Conservation (phyloP, 805 yeast species). For the Candida germanica region DNA sequence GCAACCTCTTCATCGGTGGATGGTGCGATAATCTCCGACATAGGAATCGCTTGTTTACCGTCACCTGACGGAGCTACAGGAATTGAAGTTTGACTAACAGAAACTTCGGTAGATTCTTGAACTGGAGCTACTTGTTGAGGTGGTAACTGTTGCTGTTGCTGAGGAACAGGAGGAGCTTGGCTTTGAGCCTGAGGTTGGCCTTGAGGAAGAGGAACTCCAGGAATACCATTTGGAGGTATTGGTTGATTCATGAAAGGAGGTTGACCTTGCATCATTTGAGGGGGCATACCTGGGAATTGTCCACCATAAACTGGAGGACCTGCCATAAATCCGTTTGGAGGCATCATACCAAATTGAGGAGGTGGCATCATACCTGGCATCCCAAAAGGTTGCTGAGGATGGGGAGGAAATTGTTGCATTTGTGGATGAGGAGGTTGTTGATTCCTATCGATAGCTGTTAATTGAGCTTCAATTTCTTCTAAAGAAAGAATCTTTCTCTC, state of each 20-base stretch:
- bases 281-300: slow-evolving; percentile 13
- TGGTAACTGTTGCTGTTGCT: slow-evolving; percentile 3
- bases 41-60: slow-evolving; percentile 7
- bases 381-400: slow-evolving; percentile 34
- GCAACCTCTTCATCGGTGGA: slow-evolving; percentile 11
- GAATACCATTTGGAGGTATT: slow-evolving; percentile 5
- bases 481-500: slow-evolving; percentile 60
- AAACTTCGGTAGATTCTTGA: slow-evolving; percentile 4
- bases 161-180: slow-evolving; percentile 6
- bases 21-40: slow-evolving; percentile 13
- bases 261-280: slow-evolving; percentile 17
- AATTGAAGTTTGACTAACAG: not conserved
- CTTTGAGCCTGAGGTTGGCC: slow-evolving; percentile 10
- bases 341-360: slow-evolving; percentile 16
- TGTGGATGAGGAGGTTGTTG: slow-evolving; percentile 21
- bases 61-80: slow-evolving; percentile 3
- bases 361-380: slow-evolving; percentile 43
- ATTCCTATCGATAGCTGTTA: slow-evolving; percentile 44
- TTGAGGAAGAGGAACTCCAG: slow-evolving; percentile 10
- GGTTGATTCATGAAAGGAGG: slow-evolving; percentile 12
- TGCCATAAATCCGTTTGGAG: slow-evolving; percentile 15
- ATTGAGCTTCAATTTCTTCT: slow-evolving; percentile 82
- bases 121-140: slow-evolving; percentile 2
- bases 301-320: slow-evolving; percentile 17
- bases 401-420: slow-evolving; percentile 28